Conservation (phyloP, 2,329 filamentous ascomycete genomes). For the Scedosporium dehoogii region DNA sequence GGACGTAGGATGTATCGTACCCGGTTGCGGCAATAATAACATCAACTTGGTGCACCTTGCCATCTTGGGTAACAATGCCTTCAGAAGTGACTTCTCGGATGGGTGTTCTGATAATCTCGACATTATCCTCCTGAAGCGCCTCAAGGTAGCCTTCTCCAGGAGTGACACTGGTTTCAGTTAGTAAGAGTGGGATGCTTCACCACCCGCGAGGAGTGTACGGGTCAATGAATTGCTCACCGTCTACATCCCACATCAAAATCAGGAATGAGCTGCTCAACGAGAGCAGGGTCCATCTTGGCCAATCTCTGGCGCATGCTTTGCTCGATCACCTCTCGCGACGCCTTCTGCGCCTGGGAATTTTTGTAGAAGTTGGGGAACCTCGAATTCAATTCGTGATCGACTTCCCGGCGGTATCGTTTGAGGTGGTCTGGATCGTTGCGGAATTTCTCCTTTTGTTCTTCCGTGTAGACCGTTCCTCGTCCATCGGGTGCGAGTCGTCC, state of each 20-base stretch:
- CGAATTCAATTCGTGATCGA: conserved; percentile 31
- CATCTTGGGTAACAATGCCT: conserved; percentile 19
- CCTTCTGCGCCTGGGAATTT: conserved; percentile 27
- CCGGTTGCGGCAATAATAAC: conserved; percentile 22
- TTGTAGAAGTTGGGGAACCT: conserved; percentile 31
- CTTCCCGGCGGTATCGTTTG: conserved; percentile 29
- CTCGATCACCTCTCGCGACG: conserved; percentile 26
- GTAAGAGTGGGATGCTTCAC: not conserved
- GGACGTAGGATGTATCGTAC: conserved; percentile 12
- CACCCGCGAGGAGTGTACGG: not conserved
- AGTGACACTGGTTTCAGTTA: conserved; percentile 11
- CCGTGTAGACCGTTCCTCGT: conserved; percentile 17
- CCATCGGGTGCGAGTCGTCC: conserved; percentile 17
- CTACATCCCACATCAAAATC: conserved; percentile 7
- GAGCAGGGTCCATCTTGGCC: conserved; percentile 11
- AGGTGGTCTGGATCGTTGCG: conserved; percentile 27
- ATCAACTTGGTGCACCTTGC: conserved; percentile 18
- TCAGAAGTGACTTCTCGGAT: conserved; percentile 17
- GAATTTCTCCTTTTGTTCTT: conserved; percentile 27
- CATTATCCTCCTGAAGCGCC: conserved; percentile 16
- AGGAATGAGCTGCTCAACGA: conserved; percentile 1
- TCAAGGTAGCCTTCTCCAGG: conserved; percentile 18
- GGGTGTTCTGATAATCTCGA: conserved; percentile 13
- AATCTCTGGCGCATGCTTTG: conserved; percentile 32
- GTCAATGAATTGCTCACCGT: not conserved